A percentile compares a stretch with the other conserved stretches of the same genome.
Evolutionary conservation across 192 early-diverging fungal species (phyloP).

Genomic region (Entrophospora sp.): DNA sequence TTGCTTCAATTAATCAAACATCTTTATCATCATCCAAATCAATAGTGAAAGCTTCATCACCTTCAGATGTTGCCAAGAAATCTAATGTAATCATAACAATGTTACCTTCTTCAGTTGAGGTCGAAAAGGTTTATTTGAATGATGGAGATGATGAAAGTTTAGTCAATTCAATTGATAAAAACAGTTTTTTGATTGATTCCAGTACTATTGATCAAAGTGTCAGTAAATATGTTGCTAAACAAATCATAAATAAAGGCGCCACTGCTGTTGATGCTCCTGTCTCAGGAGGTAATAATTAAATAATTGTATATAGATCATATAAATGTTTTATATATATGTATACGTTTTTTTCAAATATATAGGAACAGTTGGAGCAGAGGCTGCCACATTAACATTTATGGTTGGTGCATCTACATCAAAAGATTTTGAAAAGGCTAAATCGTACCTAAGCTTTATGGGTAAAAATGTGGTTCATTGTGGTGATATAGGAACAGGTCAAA

Average conservation of each 20-base stretch:
- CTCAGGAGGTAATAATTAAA: constrained; percentile 67
- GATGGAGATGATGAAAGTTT: constrained; percentile 63
- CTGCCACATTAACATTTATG: constrained; percentile 94
- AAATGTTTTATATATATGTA: not conserved
- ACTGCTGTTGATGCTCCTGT: constrained; percentile 86
- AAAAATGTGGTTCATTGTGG: constrained; percentile 88
- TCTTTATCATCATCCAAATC: constrained; percentile 26
- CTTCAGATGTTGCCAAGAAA: constrained; percentile 61
- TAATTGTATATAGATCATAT: not conserved
- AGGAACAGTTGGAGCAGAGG: constrained; percentile 78
- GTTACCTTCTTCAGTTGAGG: constrained; percentile 78
- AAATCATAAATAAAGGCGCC: constrained; percentile 50
- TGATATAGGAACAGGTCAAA: constrained; percentile 71
- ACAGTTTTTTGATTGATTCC: constrained; percentile 72
- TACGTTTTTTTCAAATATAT: not conserved
- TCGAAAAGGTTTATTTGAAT: constrained; percentile 68
- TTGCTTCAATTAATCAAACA: constrained; percentile 39
- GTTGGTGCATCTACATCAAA: constrained; percentile 57
- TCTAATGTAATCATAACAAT: constrained; percentile 81
- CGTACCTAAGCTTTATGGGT: constrained; percentile 66
- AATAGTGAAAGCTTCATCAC: constrained; percentile 49
- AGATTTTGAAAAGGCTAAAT: constrained; percentile 59
- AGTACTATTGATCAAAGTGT: constrained; percentile 87
- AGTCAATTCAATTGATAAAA: constrained; percentile 36
- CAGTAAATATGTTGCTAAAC: constrained; percentile 58